Conservation (phyloP, 495 filamentous ascomycete species). For the Penicillium flavigenum region DNA sequence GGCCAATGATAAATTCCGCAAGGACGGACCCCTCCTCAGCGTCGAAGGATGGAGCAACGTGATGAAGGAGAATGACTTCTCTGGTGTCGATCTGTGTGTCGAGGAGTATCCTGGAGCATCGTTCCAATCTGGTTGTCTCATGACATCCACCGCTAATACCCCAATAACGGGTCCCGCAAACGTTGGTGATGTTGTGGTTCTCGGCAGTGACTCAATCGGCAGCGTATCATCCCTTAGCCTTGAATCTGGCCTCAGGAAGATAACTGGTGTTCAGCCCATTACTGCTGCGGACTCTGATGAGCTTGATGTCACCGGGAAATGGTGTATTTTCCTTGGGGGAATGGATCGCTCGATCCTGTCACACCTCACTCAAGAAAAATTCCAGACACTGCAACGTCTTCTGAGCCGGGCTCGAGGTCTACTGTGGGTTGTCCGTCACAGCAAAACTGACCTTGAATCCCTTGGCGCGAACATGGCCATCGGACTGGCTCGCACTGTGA, state of each 20-base stretch:
- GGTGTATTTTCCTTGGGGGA: slow-evolving; percentile 37
- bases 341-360: slow-evolving; percentile 26
- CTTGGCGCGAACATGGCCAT: slow-evolving; percentile 30
- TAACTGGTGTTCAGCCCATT: slow-evolving; percentile 15
- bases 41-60: slow-evolving; percentile 25
- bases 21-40: slow-evolving; percentile 25
- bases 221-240: slow-evolving; percentile 16
- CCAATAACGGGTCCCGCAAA: slow-evolving; percentile 11
- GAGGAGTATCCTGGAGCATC: slow-evolving; percentile 28
- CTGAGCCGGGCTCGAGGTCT: slow-evolving; percentile 26
- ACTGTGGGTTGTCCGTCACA: slow-evolving; percentile 31
- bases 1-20: slow-evolving; percentile 23
- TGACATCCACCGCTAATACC: slow-evolving; percentile 25
- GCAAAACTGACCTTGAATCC: slow-evolving; percentile 13
- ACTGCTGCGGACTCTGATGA: slow-evolving; percentile 9
- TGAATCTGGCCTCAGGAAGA: slow-evolving; percentile 14
- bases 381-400: slow-evolving; percentile 28
- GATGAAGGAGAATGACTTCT: slow-evolving; percentile 27
- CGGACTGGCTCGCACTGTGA: slow-evolving; percentile 34
- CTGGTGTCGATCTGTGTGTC: slow-evolving; percentile 26
- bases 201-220: slow-evolving; percentile 18
- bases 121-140: slow-evolving; percentile 26
- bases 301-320: slow-evolving; percentile 26
- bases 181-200: slow-evolving; percentile 26
- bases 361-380: slow-evolving; percentile 23